A percentile compares a stretch with the other conserved stretches of the same genome.
Evolutionary conservation across 495 filamentous ascomycete genomes (phyloP).

Genomic region (Jackrogersella minutella): DNA sequence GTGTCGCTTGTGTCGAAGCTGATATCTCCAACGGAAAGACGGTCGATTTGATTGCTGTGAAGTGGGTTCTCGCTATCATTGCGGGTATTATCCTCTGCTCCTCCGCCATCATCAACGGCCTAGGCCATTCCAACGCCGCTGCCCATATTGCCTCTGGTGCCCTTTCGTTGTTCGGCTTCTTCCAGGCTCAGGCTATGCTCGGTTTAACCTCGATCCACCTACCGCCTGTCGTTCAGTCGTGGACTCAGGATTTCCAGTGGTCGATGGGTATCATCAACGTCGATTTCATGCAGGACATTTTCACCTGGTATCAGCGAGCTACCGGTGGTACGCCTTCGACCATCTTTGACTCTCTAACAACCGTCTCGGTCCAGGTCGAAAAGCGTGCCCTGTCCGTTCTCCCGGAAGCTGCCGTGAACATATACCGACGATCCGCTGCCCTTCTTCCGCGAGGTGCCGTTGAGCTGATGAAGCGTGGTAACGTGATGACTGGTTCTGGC

Average conservation of each 20-base stretch:
- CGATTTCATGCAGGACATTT: slow-evolving; percentile 84
- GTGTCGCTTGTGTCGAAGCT: slow-evolving; percentile 88
- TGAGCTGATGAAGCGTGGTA: slow-evolving; percentile 52
- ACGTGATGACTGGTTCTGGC: slow-evolving; percentile 57
- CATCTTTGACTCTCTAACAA: slow-evolving; percentile 74
- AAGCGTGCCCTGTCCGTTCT: slow-evolving; percentile 67
- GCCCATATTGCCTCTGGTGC: slow-evolving; percentile 95
- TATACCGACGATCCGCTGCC: slow-evolving; percentile 29
- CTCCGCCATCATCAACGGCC: slow-evolving; percentile 80
- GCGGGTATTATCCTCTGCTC: slow-evolving; percentile 83
- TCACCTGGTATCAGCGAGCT: slow-evolving; percentile 95
- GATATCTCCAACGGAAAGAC: slow-evolving; percentile 92
- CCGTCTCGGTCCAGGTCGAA: slow-evolving; percentile 83
- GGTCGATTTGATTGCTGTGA: slow-evolving; percentile 86
- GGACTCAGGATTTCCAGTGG: slow-evolving; percentile 99
- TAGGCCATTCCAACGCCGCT: slow-evolving; percentile 94
- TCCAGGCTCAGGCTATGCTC: slow-evolving; percentile 96
- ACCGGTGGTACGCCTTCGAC: slow-evolving; percentile 90
- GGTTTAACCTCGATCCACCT: slow-evolving; percentile 86
- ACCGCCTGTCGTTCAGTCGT: slow-evolving; percentile 88
- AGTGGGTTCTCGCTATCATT: slow-evolving; percentile 88
- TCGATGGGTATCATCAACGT: slow-evolving; percentile 96
- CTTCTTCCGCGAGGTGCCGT: slow-evolving; percentile 45
- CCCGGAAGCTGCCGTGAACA: slow-evolving; percentile 58
- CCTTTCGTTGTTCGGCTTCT: slow-evolving; percentile 91